Evolutionary conservation across 1,284 basidiomycete species (phyloP).

Genomic region (Papiliotrema fonsecae): DNA sequence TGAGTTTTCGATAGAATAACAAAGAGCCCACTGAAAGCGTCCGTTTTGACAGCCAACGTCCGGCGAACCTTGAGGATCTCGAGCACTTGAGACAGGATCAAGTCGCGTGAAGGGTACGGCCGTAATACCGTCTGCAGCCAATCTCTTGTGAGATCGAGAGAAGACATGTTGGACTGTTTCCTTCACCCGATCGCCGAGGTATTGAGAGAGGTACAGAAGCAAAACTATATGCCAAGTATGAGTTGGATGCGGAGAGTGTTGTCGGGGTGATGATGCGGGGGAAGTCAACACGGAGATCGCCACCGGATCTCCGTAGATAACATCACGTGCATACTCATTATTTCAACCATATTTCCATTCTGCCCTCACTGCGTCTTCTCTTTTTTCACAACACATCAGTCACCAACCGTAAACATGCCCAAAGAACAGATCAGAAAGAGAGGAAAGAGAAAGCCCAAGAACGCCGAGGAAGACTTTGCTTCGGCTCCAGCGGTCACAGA

Average conservation of each 20-base stretch:
- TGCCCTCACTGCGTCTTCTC: too few species aligned
- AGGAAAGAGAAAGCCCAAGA: conserved; percentile 46
- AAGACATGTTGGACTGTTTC: conserved; percentile 23
- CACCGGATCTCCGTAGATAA: too few species aligned
- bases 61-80: conserved; percentile 58
- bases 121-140: conserved; percentile 71
- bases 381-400: too few species aligned
- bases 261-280: too few species aligned
- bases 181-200: too few species aligned
- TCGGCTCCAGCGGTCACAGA: conserved; percentile 1
- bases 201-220: too few species aligned
- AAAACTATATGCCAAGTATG: too few species aligned
- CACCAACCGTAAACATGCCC: too few species aligned
- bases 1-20: background rate
- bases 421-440: conserved; percentile 47
- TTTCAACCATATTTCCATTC: too few species aligned
- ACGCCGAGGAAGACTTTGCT: conserved; percentile 13
- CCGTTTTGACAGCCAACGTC: conserved; percentile 78
- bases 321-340: too few species aligned
- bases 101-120: conserved; percentile 60
- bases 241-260: too few species aligned
- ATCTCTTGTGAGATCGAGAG: conserved; percentile 51
- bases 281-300: too few species aligned
- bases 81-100: conserved; percentile 63
- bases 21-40: conserved; percentile 73